Percentiles rank a stretch among this genome's conserved stretches.
Conservation (phyloP, 352 stramenopile genomes). For the Phytophthora boehmeriae region DNA sequence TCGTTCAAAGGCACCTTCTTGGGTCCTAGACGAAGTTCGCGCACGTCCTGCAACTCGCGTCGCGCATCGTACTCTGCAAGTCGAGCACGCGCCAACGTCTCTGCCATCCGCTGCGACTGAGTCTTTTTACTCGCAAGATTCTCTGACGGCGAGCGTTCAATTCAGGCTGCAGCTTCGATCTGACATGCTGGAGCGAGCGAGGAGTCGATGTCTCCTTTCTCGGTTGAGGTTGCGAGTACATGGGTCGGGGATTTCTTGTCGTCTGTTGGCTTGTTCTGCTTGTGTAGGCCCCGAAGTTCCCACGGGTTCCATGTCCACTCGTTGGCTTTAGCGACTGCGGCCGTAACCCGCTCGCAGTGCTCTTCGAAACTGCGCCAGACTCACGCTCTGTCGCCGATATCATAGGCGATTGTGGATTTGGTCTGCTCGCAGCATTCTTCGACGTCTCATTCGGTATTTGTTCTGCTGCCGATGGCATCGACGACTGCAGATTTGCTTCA, state of each 20-base stretch:
- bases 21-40: slow-evolving; percentile 15
- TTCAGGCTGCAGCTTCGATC: slow-evolving; percentile 72
- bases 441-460: too few species aligned
- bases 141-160: slow-evolving; percentile 59
- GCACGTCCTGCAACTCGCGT: slow-evolving; percentile 32
- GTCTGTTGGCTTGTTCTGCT: neutral
- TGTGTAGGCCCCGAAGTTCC: slow-evolving; percentile 10
- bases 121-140: slow-evolving; percentile 79
- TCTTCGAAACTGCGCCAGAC: too few species aligned
- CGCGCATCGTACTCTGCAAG: slow-evolving; percentile 65
- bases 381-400: too few species aligned
- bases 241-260: slow-evolving; percentile 10
- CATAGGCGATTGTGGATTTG: too few species aligned
- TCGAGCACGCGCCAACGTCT: slow-evolving; percentile 57
- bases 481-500: too few species aligned
- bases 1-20: slow-evolving; percentile 55
- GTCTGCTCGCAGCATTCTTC: too few species aligned
- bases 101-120: slow-evolving; percentile 76
- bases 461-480: too few species aligned
- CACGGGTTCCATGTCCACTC: too few species aligned
- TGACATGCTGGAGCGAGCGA: slow-evolving; percentile 41
- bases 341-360: too few species aligned
- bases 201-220: slow-evolving; percentile 11
- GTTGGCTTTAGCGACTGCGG: too few species aligned
- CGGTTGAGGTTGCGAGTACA: slow-evolving; percentile 21